phyloP scores from a whole-genome alignment of 257 asterid genomes.

The Nicotiana sylvestris region DNA sequence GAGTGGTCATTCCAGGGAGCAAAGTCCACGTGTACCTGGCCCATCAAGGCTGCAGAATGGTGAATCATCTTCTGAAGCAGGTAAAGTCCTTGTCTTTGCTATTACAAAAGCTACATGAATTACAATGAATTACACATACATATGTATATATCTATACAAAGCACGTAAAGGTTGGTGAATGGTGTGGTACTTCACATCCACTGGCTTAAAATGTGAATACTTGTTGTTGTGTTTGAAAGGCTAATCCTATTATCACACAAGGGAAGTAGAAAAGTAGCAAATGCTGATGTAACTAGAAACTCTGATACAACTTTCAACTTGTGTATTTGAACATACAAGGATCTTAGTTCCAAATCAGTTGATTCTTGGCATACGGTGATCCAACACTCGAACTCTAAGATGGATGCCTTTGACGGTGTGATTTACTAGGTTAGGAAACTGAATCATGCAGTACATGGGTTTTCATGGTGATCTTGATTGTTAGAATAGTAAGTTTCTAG shows the following conservation, averaged over 20 bases:
- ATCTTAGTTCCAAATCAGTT: not conserved
- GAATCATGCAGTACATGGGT: not conserved
- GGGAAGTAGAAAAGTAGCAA: not conserved
- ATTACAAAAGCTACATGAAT: not conserved
- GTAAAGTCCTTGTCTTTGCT: conserved; percentile 31
- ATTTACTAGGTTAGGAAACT: conserved; percentile 3
- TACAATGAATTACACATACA: no score
- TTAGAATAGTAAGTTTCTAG: not conserved
- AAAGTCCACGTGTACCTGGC: conserved; percentile 63
- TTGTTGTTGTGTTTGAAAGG: not conserved
- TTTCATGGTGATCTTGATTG: not conserved
- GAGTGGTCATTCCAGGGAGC: conserved; percentile 71
- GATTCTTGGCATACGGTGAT: not conserved
- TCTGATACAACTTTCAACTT: not conserved
- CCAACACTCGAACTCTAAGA: not conserved
- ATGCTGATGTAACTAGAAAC: not conserved
- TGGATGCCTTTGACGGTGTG: not conserved
- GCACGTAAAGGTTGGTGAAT: not conserved
- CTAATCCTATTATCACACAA: not conserved
- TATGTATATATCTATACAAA: not conserved
- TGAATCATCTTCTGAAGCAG: conserved; percentile 76
- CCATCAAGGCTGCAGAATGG: conserved; percentile 69
- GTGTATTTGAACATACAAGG: not conserved
- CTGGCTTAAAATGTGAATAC: not conserved
- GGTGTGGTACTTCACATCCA: not conserved